phyloP scores from a whole-genome alignment of 2,329 filamentous ascomycete genomes.

The Arthroderma sp. region DNA sequence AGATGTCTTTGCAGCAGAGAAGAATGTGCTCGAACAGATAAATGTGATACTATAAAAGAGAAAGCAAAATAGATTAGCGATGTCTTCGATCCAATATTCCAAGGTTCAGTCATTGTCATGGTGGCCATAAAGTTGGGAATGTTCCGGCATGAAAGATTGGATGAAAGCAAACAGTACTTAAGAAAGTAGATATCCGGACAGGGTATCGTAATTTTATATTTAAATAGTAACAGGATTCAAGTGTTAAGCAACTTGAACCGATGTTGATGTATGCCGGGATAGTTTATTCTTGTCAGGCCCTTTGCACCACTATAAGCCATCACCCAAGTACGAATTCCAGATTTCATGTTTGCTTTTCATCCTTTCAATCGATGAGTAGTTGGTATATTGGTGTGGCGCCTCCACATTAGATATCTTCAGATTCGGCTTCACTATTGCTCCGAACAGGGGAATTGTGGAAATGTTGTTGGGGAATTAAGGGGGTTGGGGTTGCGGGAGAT shows the following conservation, averaged over 20 bases:
- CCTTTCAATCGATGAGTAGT: too few species aligned
- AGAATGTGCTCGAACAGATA: conserved; percentile 94
- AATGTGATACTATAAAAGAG: conserved; percentile 65
- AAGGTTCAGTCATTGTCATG: not conserved
- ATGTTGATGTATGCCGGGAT: not conserved
- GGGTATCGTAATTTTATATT: conserved; percentile 2
- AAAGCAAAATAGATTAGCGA: conserved; percentile 1
- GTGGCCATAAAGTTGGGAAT: not conserved
- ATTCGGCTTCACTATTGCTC: not conserved
- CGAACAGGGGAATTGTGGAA: not conserved
- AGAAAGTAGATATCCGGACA: not conserved
- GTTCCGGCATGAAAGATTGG: not conserved
- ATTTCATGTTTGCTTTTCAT: not conserved
- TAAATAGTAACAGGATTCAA: conserved; percentile 1
- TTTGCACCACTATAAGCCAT: not conserved
- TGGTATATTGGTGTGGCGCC: not conserved
- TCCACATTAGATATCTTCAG: not conserved
- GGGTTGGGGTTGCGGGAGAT: not conserved
- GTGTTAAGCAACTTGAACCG: conserved; percentile 3
- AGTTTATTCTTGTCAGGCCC: not conserved
- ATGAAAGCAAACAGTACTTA: conserved; percentile 5
- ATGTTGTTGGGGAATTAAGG: not conserved
- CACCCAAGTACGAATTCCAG: not conserved
- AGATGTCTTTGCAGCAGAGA: conserved; percentile 91
- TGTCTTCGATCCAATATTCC: not conserved